Conservation (phyloP, 805 yeast genomes). For the Suhomyces vadensis region DNA sequence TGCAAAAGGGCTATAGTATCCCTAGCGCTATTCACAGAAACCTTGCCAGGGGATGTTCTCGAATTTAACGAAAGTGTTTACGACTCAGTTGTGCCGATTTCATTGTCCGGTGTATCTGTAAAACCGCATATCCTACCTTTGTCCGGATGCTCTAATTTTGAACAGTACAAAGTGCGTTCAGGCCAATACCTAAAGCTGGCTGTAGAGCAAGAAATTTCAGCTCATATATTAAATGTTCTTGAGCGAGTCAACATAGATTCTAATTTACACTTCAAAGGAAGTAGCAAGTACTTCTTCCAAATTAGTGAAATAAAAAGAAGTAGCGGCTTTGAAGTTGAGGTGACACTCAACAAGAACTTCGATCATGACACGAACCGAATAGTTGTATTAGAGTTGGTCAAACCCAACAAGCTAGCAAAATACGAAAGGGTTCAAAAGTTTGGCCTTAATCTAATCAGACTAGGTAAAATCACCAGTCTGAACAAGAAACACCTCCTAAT, state of each 20-base stretch:
- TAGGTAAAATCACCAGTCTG: slow-evolving; percentile 11
- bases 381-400: slow-evolving; percentile 24
- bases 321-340: slow-evolving; percentile 6
- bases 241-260: slow-evolving; percentile 19
- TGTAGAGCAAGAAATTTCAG: slow-evolving; percentile 8
- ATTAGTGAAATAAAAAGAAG: slow-evolving; percentile 12
- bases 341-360: neutral
- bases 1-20: neutral
- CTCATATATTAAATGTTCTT: slow-evolving; percentile 20
- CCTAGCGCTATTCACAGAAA: neutral
- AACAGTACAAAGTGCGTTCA: neutral
- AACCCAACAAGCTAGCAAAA: slow-evolving; percentile 27
- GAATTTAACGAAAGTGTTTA: neutral
- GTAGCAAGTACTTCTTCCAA: slow-evolving; percentile 32
- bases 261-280: slow-evolving; percentile 18
- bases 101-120: too few species aligned
- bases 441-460: slow-evolving; percentile 22
- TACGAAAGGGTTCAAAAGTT: slow-evolving; percentile 19
- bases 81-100: neutral
- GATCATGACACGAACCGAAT: slow-evolving; percentile 10
- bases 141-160: neutral
- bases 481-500: neutral
- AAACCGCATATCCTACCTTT: neutral
- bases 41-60: neutral
- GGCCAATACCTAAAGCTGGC: neutral